Evolutionary conservation across 2,329 filamentous ascomycete genomes (phyloP), one percentile per base, ranked within the genome.

Genomic region (Elsinoe necatrix): DNA sequence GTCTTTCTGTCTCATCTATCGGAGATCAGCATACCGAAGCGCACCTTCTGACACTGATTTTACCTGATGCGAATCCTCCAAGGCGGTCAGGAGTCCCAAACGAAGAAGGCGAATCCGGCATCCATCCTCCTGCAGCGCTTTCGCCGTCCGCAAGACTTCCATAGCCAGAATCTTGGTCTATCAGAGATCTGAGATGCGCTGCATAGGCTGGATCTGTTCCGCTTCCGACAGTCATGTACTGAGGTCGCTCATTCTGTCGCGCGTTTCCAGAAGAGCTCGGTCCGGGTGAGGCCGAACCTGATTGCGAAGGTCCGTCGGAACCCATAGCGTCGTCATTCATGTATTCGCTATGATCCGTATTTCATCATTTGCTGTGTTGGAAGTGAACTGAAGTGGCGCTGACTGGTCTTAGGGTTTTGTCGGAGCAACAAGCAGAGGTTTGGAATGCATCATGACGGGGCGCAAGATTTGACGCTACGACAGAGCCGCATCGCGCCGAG

Each of bases 131-230:
- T 55, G 69, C 67, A 65, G 71, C 71, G 62, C 80, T 80, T 54
- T 86, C 86, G 59, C 83, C 84, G 55, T 75, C 72, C 27, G 80
- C 76, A 51, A 86, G 78, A 68, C 89, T 95, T 43, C 86, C 91
- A 67, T 97, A 97, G 5, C 92, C 93, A 16, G 92, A 97, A 69
- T 98, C 93, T 58, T 83, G 77, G 60, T 95, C 89, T 56, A 97
- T 76, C 64, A 95, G 81, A 16, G 85, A 83, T 71, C 93, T 88
- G 37, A 97, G 77, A 56, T 84, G 84, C 27, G 86, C 81, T 35
- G 89, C 91, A 68, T 89, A 88, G 67, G 89, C 84, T 18, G 91
- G 91, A 20, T 86, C 84, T 56, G 85, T 84, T 55, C 91, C 91
- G 62, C 79, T 83, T 58, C 92, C 92, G 52, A 96, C 88, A 4